Evolutionary conservation across 73 alveolate genomes (phyloP).

Genomic region (Stentor roeselii): DNA sequence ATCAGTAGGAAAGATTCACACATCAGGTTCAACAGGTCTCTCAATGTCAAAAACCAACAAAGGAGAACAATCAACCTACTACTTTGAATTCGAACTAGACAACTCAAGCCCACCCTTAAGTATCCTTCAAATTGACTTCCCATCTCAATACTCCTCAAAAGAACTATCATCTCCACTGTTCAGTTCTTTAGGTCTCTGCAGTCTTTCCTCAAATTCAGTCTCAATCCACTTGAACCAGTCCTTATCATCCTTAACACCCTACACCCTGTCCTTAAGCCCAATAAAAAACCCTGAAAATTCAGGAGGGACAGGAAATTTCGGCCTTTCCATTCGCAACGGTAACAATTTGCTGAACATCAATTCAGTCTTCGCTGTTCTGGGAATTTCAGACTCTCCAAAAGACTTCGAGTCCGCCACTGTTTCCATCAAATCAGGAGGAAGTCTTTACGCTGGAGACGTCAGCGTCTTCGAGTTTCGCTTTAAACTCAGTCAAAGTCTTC

Average conservation of each 20-base stretch:
- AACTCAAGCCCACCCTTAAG: not conserved
- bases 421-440: conserved; percentile 32
- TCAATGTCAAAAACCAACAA: not conserved
- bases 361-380: conserved; percentile 43
- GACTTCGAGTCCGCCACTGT: conserved; percentile 30
- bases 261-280: conserved; percentile 24
- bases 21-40: not conserved
- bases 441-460: conserved; percentile 38
- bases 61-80: not conserved
- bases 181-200: not conserved
- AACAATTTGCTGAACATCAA: conserved; percentile 45
- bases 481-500: conserved; percentile 34
- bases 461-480: conserved; percentile 36
- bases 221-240: too few relatives aligned
- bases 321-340: conserved; percentile 37
- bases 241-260: not conserved
- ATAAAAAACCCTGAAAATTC: conserved; percentile 39
- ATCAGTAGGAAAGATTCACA: not conserved
- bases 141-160: not conserved
- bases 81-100: not conserved
- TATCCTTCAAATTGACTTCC: not conserved
- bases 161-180: too few relatives aligned
- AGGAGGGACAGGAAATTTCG: conserved; percentile 64
- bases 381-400: conserved; percentile 43
- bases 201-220: not conserved